Conservation (phyloP, 1,284 basidiomycete species). For the Sparassis latifolia region DNA sequence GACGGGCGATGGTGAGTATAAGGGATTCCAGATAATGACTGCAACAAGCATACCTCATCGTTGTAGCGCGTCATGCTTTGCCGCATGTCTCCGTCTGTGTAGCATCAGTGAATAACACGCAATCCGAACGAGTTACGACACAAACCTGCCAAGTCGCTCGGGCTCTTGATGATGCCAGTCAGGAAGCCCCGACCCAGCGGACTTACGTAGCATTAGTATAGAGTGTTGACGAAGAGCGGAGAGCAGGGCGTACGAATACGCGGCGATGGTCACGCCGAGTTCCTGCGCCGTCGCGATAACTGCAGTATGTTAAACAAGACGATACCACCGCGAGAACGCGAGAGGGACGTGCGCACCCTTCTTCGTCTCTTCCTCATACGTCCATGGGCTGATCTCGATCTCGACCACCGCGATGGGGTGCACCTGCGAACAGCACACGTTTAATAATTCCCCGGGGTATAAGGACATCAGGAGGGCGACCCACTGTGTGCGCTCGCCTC, state of each 20-base stretch:
- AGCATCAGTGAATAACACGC: background rate
- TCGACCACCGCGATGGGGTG: slow-evolving; percentile 41
- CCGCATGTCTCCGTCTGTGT: slow-evolving; percentile 28
- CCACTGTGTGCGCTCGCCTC: slow-evolving; percentile 28
- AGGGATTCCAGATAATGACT: too few species aligned
- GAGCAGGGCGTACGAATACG: slow-evolving; percentile 33
- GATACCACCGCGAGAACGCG: background rate
- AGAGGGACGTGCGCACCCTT: slow-evolving; percentile 21
- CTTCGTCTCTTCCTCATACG: slow-evolving; percentile 38
- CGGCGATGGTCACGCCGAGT: slow-evolving; percentile 41
- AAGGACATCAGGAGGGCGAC: background rate
- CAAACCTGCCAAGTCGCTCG: slow-evolving; percentile 35
- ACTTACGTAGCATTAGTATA: slow-evolving; percentile 10
- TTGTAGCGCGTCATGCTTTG: slow-evolving; percentile 26
- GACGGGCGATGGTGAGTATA: background rate
- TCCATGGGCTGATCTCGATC: slow-evolving; percentile 47
- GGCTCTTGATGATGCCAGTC: slow-evolving; percentile 38
- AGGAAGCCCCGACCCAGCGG: slow-evolving; percentile 53
- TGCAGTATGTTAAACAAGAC: slow-evolving; percentile 4
- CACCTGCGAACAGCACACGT: slow-evolving; percentile 22
- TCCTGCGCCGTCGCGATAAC: slow-evolving; percentile 32
- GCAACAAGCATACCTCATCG: slow-evolving; percentile 14
- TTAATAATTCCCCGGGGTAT: too few species aligned
- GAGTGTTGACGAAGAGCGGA: background rate
- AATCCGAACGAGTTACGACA: background rate